These are phyloP conservation scores for Neopestalotiopsis clavispora DNA, from an alignment of 2,329 filamentous ascomycete species.

Conservation along the genomic window DNA sequence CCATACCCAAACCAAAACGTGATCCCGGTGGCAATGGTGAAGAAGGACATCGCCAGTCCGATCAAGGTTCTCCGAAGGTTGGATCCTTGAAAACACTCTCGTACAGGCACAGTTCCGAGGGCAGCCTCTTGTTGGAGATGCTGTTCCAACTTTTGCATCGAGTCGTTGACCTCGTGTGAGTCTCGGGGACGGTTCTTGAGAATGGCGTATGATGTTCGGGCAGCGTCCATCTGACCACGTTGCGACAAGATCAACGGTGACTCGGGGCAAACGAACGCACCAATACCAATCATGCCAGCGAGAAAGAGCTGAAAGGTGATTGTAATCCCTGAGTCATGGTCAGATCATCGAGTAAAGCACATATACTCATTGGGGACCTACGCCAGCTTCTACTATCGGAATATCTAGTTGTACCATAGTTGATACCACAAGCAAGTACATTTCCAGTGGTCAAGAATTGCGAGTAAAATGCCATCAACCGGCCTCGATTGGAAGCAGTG, in stretches of 20 bases:
- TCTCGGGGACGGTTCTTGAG: neutral
- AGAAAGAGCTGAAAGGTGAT: neutral
- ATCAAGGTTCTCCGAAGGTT: neutral
- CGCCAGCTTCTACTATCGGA: neutral
- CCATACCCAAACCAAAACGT: slow-evolving; percentile 1
- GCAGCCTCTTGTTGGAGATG: neutral
- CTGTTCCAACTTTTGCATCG: neutral
- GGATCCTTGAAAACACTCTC: neutral
- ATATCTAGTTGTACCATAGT: neutral
- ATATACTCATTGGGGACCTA: neutral
- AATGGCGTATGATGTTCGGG: neutral
- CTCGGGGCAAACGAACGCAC: neutral
- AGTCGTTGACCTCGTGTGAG: neutral
- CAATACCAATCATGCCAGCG: neutral
- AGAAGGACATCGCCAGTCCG: neutral
- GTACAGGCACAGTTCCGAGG: neutral
- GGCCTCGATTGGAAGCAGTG: neutral
- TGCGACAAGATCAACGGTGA: neutral
- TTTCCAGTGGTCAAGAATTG: neutral
- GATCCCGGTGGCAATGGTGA: neutral
- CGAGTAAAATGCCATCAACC: neutral
- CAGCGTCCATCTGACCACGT: neutral
- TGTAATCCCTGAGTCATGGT: neutral
- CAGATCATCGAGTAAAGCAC: neutral
- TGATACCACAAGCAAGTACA: neutral